Evolutionary conservation across 169 alveolate genomes (phyloP), one percentile per base, ranked within the genome.

Genomic region (Eimeria tenella): DNA sequence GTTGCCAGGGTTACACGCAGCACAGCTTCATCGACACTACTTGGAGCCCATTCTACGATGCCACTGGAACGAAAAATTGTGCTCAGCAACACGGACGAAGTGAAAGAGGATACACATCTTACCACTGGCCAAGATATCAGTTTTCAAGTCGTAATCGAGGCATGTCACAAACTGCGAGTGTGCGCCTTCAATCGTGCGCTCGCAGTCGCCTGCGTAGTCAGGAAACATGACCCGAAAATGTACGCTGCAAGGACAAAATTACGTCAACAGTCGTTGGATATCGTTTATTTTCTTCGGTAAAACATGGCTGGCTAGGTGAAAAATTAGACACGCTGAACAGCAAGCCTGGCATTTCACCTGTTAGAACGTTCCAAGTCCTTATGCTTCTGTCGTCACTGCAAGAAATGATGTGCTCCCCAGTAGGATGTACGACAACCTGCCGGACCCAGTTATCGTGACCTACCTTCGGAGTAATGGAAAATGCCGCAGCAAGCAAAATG

Each of bases 381-480:
- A 86, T 86, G 68, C 71, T 86, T 53, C 83, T 62, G 68, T 86
- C 93, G 58, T 86, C 93, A 50, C 84, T 68, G 56, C 93, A 86
- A 7, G 93, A 86, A 9, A 86, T 68, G 19, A 86, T 52, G 52
- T 86, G 83, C 81, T 86, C 50, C 21, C 93, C 93, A 5, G 93
- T 86, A 4, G 93, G 93, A 23, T 86, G 93, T 50, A 86, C 93
- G 21, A 71, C 81, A 25, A 86, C 83, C 21, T 86, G 93, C 3
- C 93, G 93, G 10, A 86, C 93, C 93, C 93, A 86, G 21, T 86
- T 86, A n/a, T 86, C 93, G 52, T 86, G 93, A 19, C 93, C 93
- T 50, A 56, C 21, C 93, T 86, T 58, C 25, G 60, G 49, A 21
- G 31, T 9, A 15, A 68, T 11, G 70, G 6, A 60, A 4, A 9